Base-by-base conservation (phyloP, 2,329 filamentous ascomycete genomes). In the Macrophomina pseudophaseolina region DNA sequence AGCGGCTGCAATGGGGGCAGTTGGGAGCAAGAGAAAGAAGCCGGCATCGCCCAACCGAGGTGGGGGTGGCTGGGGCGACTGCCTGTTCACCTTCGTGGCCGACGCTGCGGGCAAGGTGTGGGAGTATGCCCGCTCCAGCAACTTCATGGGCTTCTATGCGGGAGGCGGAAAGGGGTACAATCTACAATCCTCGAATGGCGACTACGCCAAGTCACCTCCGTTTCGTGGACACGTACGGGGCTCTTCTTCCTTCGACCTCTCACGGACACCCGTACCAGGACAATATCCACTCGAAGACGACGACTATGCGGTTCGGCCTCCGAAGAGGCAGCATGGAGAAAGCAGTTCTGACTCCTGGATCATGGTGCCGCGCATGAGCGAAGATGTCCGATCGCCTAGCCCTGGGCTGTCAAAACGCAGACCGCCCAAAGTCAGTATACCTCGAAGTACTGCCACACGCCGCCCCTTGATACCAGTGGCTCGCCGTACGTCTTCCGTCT, bases 61-160 rank as follows among this genome's bases (percentile, higher is more conserved):
- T 12, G 64, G 67, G 0, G 77, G 78, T 14, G 80, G 83, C 44
- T 90, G 88, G 89, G 84, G 86, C 35, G 81, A 81, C 18, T 78
- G 86, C 58, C 85, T 90, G 5, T 80, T 92, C 38, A 85, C 81
- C 48, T 84, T 90, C 0, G 84, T 92, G 7, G 88, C 88, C 1
- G 87, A 84, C 33, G 87, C 91, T 3, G 87, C 91, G 1, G 91
- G 92, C 18, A 94, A 90, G 73, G 88, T 97, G 0, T 93, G 92
- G 86, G 87, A 93, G 71, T 95, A 97, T 72, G 97, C 56, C 16
- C 54, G 94, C 81, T 81, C 82, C 0, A 87, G 82, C 30, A 87
- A 91, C 0, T 96, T 97, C 74, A 86, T 86, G 65, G 94, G 94
- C 0, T 97, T 97, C 76, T 89, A 94, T 69, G 93, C 94, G 12